Evolutionary conservation across 2,329 filamentous ascomycete species (phyloP), one percentile per base, ranked within the genome.

Genomic region (Talaromyces atroroseus): DNA sequence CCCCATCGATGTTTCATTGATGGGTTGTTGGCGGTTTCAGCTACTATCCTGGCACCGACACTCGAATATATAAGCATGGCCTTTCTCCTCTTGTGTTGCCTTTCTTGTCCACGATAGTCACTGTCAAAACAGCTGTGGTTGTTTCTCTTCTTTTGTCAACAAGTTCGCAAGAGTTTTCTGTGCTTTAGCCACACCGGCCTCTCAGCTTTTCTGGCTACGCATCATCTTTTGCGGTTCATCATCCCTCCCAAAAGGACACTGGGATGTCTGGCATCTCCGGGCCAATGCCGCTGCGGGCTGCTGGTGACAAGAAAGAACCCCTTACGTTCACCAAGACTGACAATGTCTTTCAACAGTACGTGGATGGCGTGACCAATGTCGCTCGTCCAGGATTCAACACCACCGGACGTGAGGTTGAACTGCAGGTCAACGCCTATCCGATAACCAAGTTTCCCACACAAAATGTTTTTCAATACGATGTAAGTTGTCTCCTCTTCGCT

Each of bases 401-500:
- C 0, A 74, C 77, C 7, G 86, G 85, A 1, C 82, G 80, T 59
- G 67, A 76, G 0, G 78, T 85, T 20, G 66, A 71, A 0, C 63
- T 90, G 1, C 71, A 78, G 2, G 74, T 95, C 38, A 97, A 97
- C 68, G 85, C 90, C 11, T 95, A 86, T 71, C 80, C 84, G 0
- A 85, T 96, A 54, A 72, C 69, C 0, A 72, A 76, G 10, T 83
- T 85, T 55, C 84, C 84, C 0, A 78, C 71, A 2, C 80, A 77
- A 12, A 81, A 82, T 0, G 82, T 96, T 21, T 85, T 85, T 60
- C 92, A 96, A 67, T 97, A 92, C 64, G 90, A 96, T 74, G 89
- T 92, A 75, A 80, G 87, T 80, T 32, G 49, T 46, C 18, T 55
- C 52, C 18, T 52, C 32, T 44, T 21, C 50, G 2, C 58, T 40